Evolutionary conservation across 1,284 basidiomycete genomes (phyloP), one percentile per base, ranked within the genome.

Genomic region (Cryptococcus jaspeensis): DNA sequence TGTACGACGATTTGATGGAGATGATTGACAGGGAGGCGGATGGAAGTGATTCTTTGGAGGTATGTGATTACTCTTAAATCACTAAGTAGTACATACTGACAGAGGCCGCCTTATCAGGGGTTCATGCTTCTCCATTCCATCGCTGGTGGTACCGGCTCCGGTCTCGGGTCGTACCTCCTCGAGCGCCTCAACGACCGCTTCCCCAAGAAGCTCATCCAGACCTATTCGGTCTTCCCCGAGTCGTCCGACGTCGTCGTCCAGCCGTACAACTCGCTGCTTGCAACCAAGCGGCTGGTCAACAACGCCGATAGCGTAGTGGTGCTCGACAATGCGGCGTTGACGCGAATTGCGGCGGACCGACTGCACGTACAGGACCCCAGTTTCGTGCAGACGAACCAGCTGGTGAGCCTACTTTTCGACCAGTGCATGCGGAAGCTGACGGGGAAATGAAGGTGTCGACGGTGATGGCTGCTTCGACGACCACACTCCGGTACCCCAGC

Each of bases 101-200:
- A 44, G 25, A 44, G 15, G 49, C n/a, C 13, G 20, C 13, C 9
- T 15, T 38, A 5, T 20, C 71, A 99, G 94, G 96, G 94, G 1
- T 99, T 99, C 80, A 96, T 98, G 90, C 81, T 96, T 46, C 89
- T 98, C 81, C 96, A 99, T 76, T 98, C 95, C 32, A 99, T 99
- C 76, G 96, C 96, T 40, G 95, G 96, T 37, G 95, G 96, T 7
- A 99, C 96, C 4, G 96, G 96, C 23, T 99, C 96, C 0, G 96
- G 96, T 2, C 85, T 99, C 9, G 96, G 96, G 37, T 99, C 96
- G 16, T 99, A 92, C 80, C 81, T 99, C 23, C 86, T 99, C 48
- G 96, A 99, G 79, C 85, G 94, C 35, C 80, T 99, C 40, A 97
- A 96, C 77, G 96, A 99, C 80, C 91, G 89, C 65, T 99, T 97